A percentile compares a stretch with the other conserved stretches of the same genome.
Evolutionary conservation across 179 eudicot species (phyloP).

Genomic region (Spinacia oleracea): DNA sequence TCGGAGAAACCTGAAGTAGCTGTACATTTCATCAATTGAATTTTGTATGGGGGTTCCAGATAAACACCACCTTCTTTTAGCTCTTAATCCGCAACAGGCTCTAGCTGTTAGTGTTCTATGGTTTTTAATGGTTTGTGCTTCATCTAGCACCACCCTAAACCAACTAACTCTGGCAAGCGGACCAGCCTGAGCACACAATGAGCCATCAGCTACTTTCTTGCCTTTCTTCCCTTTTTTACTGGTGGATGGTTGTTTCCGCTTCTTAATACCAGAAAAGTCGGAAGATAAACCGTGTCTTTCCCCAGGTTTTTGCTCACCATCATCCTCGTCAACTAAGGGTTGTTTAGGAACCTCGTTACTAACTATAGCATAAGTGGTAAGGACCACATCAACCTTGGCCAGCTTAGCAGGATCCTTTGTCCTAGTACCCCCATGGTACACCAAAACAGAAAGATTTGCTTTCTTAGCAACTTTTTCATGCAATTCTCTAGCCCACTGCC

Average conservation of each 20-base stretch:
- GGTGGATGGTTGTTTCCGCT: slow-evolving; percentile 49
- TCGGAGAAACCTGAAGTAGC: slow-evolving; percentile 91
- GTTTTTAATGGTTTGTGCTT: slow-evolving; percentile 96
- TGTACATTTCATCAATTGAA: slow-evolving; percentile 86
- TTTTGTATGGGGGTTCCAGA: slow-evolving; percentile 99
- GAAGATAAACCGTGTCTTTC: slow-evolving; percentile 65
- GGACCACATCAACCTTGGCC: slow-evolving; percentile 81
- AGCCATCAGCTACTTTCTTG: slow-evolving; percentile 51
- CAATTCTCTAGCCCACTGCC: slow-evolving; percentile 96
- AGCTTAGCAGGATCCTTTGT: slow-evolving; percentile 72
- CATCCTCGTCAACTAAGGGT: slow-evolving; percentile 82
- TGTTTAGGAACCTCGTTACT: slow-evolving; percentile 91
- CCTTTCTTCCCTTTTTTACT: slow-evolving; percentile 75
- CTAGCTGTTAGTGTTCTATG: slow-evolving; percentile 94
- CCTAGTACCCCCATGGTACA: slow-evolving; percentile 93
- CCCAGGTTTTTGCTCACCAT: slow-evolving; percentile 59
- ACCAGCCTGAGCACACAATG: slow-evolving; percentile 56
- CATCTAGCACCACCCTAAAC: slow-evolving; percentile 95
- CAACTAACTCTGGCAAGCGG: slow-evolving; percentile 84
- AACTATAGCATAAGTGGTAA: slow-evolving; percentile 93
- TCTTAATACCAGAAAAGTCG: slow-evolving; percentile 54
- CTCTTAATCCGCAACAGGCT: slow-evolving; percentile 97
- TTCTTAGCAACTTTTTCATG: slow-evolving; percentile 74
- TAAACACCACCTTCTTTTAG: slow-evolving; percentile 97
- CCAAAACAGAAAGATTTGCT: slow-evolving; percentile 59